Percentiles rank a stretch among this genome's conserved stretches.
These are phyloP conservation scores for Curvularia hawaiiensis DNA, from an alignment of 2,329 filamentous ascomycete genomes.

Conservation along the genomic window DNA sequence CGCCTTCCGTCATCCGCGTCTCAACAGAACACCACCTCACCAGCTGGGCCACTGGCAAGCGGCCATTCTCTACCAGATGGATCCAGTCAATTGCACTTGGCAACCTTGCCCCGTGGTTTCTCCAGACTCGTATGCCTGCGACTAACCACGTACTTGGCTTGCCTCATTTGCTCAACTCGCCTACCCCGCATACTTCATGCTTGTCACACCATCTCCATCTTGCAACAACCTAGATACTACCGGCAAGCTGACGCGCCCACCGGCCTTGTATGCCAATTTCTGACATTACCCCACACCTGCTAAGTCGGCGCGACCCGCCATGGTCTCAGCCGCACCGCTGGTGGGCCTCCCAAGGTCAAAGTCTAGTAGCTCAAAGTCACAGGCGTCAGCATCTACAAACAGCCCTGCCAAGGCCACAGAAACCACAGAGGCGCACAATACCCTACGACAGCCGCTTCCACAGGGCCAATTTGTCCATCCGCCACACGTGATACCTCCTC, in stretches of 20 bases:
- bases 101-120: background rate
- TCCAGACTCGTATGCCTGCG: background rate
- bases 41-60: background rate
- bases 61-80: background rate
- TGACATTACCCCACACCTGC: slow-evolving; percentile 16
- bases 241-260: background rate
- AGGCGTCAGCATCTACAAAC: slow-evolving; percentile 14
- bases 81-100: background rate
- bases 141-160: background rate
- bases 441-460: slow-evolving; percentile 10
- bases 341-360: slow-evolving; percentile 41
- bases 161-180: slow-evolving; percentile 4
- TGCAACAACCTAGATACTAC: background rate
- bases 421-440: slow-evolving; percentile 9
- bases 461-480: slow-evolving; percentile 35
- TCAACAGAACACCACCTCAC: slow-evolving; percentile 11
- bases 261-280: background rate
- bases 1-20: slow-evolving; percentile 17
- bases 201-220: background rate
- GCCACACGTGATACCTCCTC: slow-evolving; percentile 34
- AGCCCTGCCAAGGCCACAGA: slow-evolving; percentile 15
- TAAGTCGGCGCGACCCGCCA: slow-evolving; percentile 19
- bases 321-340: slow-evolving; percentile 39
- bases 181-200: slow-evolving; percentile 4
- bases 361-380: slow-evolving; percentile 8